Evolutionary conservation across 441 rosid genomes (phyloP).

Genomic region (Jatropha podagrica): DNA sequence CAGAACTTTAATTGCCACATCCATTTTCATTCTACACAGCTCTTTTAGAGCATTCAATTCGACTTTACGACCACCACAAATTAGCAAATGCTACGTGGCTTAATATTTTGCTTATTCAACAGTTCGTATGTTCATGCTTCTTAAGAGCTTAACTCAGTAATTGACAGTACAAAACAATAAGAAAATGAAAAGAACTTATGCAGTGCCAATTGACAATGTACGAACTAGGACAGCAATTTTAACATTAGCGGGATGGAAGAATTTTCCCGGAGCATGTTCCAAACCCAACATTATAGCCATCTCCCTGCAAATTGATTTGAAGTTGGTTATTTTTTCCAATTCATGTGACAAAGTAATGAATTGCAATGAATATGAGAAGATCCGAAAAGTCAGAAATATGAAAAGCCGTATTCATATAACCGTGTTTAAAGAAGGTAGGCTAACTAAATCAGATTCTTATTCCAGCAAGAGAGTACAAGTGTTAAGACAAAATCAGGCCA

Average conservation of each 20-base stretch:
- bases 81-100: neutral
- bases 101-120: neutral
- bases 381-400: neutral
- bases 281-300: constrained; percentile 79
- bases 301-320: constrained; percentile 50
- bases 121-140: neutral
- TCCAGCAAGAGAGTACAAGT: neutral
- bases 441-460: neutral
- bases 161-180: neutral
- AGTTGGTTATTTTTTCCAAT: neutral
- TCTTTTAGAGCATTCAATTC: neutral
- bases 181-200: neutral
- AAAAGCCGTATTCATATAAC: neutral
- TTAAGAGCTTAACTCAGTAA: neutral
- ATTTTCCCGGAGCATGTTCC: constrained; percentile 85
- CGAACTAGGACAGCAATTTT: constrained; percentile 1
- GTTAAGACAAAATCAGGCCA: neutral
- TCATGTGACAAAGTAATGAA: neutral
- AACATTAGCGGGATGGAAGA: constrained; percentile 36
- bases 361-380: neutral
- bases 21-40: neutral
- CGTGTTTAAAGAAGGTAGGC: neutral
- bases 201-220: neutral
- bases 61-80: neutral
- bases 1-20: neutral